Conservation (phyloP, 495 filamentous ascomycete genomes). For the Hypoxylon crocopeplum region DNA sequence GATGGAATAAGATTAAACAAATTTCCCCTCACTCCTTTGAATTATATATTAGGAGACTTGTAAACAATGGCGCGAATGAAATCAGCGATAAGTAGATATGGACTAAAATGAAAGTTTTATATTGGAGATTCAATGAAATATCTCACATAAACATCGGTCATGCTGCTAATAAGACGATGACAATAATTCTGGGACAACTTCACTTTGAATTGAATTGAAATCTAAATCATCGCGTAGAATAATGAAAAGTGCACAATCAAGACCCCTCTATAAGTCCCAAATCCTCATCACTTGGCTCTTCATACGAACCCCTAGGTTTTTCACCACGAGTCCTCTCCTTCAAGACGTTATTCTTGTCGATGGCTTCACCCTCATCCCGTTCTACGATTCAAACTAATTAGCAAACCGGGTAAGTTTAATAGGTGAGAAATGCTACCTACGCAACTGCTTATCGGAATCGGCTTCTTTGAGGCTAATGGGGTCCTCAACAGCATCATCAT, state of each 20-base stretch:
- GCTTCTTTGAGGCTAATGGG: constrained; percentile 50
- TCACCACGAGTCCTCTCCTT: constrained; percentile 55
- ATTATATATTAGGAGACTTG: too few species aligned
- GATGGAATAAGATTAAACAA: too few species aligned
- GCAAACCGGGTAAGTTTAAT: not conserved
- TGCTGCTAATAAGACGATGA: too few species aligned
- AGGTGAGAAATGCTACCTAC: constrained; percentile 42
- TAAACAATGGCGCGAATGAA: too few species aligned
- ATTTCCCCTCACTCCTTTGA: too few species aligned
- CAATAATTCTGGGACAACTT: too few species aligned
- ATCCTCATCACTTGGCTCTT: constrained; percentile 61
- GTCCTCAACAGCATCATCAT: constrained; percentile 57
- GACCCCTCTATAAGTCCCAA: constrained; percentile 28
- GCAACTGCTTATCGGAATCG: constrained; percentile 58
- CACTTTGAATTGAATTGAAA: too few species aligned
- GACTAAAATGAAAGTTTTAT: too few species aligned
- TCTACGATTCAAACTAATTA: constrained; percentile 38
- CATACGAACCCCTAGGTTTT: constrained; percentile 55
- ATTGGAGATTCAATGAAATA: too few species aligned
- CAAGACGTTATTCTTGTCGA: constrained; percentile 60
- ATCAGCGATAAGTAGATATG: too few species aligned
- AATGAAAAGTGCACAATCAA: not conserved
- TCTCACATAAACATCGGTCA: too few species aligned
- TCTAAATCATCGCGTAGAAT: too few species aligned
- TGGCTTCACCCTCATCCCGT: constrained; percentile 60